Percentiles rank a stretch among this genome's conserved stretches.
Conservation (phyloP, 2,329 filamentous ascomycete genomes). For the Ophiostoma novo-ulmi region DNA sequence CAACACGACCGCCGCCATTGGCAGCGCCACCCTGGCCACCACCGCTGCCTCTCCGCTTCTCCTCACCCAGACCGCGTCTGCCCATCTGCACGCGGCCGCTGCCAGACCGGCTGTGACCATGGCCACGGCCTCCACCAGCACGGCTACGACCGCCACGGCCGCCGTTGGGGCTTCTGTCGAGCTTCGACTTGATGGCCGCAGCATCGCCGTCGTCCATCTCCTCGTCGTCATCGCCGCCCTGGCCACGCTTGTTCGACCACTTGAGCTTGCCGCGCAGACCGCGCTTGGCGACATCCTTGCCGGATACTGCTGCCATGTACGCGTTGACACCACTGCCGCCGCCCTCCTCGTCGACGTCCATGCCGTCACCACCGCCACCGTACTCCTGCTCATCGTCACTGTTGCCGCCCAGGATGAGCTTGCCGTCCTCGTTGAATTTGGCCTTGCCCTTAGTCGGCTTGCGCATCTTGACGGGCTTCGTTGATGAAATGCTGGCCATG, state of each 20-base stretch:
- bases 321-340: constrained; percentile 56
- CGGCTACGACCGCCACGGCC: constrained; percentile 35
- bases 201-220: constrained; percentile 51
- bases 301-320: constrained; percentile 64
- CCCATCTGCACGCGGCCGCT: constrained; percentile 33
- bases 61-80: constrained; percentile 34
- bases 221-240: constrained; percentile 42
- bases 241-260: constrained; percentile 59
- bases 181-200: constrained; percentile 36
- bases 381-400: constrained; percentile 47
- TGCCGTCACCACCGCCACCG: constrained; percentile 49
- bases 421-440: constrained; percentile 70
- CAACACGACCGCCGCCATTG: constrained; percentile 29
- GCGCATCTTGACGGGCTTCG: constrained; percentile 66
- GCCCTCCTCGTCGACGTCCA: constrained; percentile 50
- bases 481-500: constrained; percentile 87
- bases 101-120: constrained; percentile 36
- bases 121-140: constrained; percentile 37
- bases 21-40: constrained; percentile 13
- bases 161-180: constrained; percentile 33
- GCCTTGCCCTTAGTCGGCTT: constrained; percentile 58
- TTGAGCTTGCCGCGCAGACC: constrained; percentile 65
- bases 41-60: constrained; percentile 30
- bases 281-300: constrained; percentile 59
- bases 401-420: constrained; percentile 61